Conservation (phyloP, 345 rosid species). For the Euclidium syriacum region DNA sequence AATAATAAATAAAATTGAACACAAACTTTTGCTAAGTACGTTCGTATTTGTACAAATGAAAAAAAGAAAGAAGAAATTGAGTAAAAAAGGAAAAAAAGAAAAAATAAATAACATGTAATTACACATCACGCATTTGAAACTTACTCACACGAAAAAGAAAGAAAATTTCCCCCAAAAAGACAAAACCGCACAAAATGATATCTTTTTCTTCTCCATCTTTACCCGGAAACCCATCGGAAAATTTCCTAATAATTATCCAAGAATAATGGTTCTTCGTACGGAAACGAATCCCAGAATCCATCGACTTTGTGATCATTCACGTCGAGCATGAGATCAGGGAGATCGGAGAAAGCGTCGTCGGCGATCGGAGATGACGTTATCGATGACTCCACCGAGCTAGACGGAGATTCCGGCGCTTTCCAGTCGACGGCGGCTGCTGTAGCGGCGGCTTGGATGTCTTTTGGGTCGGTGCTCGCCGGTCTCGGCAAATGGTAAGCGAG, state of each 20-base stretch:
- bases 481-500: conserved; percentile 57
- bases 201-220: background rate
- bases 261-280: conserved; percentile 34
- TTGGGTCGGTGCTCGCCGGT: conserved; percentile 57
- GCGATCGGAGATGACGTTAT: conserved; percentile 32
- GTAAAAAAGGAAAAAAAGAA: background rate
- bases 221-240: conserved; percentile 1
- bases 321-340: conserved; percentile 60
- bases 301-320: conserved; percentile 29
- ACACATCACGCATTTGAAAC: conserved; percentile 26
- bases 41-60: conserved; percentile 12
- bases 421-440: conserved; percentile 55
- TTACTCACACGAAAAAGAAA: conserved; percentile 3
- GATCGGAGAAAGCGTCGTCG: conserved; percentile 62
- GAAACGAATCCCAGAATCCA: conserved; percentile 41
- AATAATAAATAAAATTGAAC: no score
- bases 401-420: conserved; percentile 31
- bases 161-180: background rate
- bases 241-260: conserved; percentile 13
- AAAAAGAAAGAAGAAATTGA: background rate
- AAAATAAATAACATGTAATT: conserved; percentile 1
- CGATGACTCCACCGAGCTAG: conserved; percentile 24
- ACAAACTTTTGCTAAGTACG: background rate
- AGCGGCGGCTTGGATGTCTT: conserved; percentile 89
- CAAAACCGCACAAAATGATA: conserved; percentile 8